A percentile compares a stretch with the other conserved stretches of the same genome.
phyloP scores from a whole-genome alignment of 352 stramenopile species.

The Phytophthora pisi region DNA sequence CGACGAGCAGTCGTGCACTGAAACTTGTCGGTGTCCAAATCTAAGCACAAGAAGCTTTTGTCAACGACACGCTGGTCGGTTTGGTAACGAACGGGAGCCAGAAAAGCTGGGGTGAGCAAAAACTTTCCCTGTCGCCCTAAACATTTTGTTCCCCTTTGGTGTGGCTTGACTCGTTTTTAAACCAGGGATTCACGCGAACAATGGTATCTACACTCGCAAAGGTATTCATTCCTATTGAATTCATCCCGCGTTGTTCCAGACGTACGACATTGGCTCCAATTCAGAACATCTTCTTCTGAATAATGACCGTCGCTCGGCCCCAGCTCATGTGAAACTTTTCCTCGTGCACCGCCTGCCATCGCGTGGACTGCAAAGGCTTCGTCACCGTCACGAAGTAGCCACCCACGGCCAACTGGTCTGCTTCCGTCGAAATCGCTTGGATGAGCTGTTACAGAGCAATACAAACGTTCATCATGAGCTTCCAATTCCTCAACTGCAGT shows the following conservation, averaged over 20 bases:
- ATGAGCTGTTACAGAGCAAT: slow-evolving; percentile 26
- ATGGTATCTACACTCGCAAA: neutral
- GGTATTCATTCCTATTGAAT: slow-evolving; percentile 5
- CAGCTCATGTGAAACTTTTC: slow-evolving; percentile 75
- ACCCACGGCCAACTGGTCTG: slow-evolving; percentile 54
- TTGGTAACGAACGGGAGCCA: no score
- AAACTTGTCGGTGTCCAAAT: neutral
- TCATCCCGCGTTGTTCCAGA: neutral
- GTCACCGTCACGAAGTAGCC: slow-evolving; percentile 69
- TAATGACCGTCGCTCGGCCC: slow-evolving; percentile 61
- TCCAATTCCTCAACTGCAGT: neutral
- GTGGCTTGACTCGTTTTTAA: no score
- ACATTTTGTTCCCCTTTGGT: no score
- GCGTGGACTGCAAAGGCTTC: slow-evolving; percentile 59
- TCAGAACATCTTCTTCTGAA: slow-evolving; percentile 69
- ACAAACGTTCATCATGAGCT: neutral
- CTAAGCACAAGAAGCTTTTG: neutral
- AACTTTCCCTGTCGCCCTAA: no score
- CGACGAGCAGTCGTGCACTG: neutral
- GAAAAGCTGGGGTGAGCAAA: no score
- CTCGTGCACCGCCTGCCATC: slow-evolving; percentile 65
- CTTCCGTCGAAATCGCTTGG: slow-evolving; percentile 38
- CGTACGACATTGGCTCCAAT: neutral
- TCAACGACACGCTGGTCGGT: neutral
- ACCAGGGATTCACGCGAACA: no score